Base-by-base conservation (phyloP, 75 land plant genomes). In the Sequoia sempervirens region DNA sequence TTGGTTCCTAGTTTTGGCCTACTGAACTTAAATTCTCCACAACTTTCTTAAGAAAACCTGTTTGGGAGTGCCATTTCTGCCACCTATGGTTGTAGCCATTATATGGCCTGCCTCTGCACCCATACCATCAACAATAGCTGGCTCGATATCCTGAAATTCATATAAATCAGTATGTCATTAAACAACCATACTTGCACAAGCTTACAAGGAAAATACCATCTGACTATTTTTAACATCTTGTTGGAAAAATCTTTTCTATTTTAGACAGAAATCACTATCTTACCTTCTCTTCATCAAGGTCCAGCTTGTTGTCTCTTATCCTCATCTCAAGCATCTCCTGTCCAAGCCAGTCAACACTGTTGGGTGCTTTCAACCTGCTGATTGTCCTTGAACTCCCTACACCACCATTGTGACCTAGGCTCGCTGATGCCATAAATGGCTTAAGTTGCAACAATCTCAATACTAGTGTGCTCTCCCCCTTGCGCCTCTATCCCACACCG, bases 251-350 rank as follows among this genome's bases (percentile, higher is more conserved):
- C 3, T 0, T 12, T 30, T 32, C 11, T 70, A 70, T 12, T 9
- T 70, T 17, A 23, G 43, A 74, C 34, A 74, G 47, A 78, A 78
- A 41, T 30, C 15, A 80, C 73, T 11, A 34, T 75, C 89, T 87
- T 88, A 96, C 98, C 86, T 86, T 89, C 61, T 93, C 91, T 58
- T 95, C 97, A 75, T 90, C 91, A 61, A 87, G 86, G 66, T 85
- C 89, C 1, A 83, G 83, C 81, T 85, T 90, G 68, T 88, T 88
- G 83, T 97, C 97, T 70, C 93, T 83, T 81, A 97, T 86, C 93
- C 90, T 93, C 99, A 97, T 93, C 78, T 95, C 97, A 78, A 88
- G 89, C 94, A 97, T 92, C 87, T 95, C 97, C 79, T 90, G 91
- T 40, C 98, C 96, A 43, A 96, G 89, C 87, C 90, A 85, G 5